Conservation (phyloP, 768 basidiomycete genomes). For the Amylocystis lapponica region DNA sequence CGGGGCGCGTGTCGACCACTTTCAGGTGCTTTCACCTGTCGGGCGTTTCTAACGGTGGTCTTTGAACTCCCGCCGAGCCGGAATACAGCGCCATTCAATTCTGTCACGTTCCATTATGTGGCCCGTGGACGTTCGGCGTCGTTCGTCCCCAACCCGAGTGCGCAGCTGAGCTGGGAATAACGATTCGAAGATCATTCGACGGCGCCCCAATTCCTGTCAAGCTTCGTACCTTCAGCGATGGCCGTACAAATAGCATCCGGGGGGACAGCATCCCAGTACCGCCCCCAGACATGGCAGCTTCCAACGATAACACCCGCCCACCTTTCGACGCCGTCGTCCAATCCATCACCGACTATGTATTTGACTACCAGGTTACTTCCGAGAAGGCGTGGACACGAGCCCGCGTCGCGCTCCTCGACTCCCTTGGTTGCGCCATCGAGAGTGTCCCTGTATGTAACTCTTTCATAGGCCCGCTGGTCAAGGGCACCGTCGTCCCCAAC, state of each 20-base stretch:
- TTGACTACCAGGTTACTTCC: conserved; percentile 3
- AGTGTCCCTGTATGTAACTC: neutral
- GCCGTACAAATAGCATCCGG: neutral
- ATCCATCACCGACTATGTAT: conserved; percentile 3
- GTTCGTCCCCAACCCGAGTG: too few species aligned
- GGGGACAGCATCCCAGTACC: neutral
- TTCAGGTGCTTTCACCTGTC: too few species aligned
- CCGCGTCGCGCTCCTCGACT: conserved; percentile 2
- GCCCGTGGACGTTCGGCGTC: too few species aligned
- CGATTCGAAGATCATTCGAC: too few species aligned
- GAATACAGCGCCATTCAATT: too few species aligned
- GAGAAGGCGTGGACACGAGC: conserved; percentile 2
- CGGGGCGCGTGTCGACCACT: too few species aligned
- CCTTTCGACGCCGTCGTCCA: conserved; percentile 4
- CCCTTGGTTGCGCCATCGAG: conserved; percentile 5
- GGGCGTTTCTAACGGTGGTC: too few species aligned
- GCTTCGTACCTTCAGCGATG: too few species aligned
- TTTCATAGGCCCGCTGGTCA: conserved; percentile 6
- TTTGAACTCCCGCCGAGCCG: too few species aligned
- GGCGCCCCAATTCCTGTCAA: too few species aligned
- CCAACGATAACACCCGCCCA: conserved; percentile 4
- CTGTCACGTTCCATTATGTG: too few species aligned
- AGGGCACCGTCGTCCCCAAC: conserved; percentile 3
- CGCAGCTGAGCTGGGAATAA: neutral
- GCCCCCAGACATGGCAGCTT: neutral